A percentile compares a stretch with the other conserved stretches of the same genome.
Evolutionary conservation across 2,329 filamentous ascomycete species (phyloP).

Genomic region (Pseudocercospora vitis): DNA sequence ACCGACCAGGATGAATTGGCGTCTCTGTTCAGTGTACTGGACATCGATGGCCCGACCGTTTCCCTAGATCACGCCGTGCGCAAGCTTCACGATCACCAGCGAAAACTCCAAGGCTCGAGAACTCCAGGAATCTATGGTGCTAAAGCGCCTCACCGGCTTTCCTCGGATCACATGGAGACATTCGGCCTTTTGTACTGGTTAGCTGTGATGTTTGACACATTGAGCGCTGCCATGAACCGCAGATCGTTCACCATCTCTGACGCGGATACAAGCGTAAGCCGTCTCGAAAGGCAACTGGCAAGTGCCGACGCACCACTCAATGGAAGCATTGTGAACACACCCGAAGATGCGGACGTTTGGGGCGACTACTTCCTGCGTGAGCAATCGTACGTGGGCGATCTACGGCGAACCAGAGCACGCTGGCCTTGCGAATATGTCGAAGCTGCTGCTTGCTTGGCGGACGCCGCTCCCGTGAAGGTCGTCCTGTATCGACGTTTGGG

Average conservation of each 20-base stretch:
- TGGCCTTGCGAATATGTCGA: constrained; percentile 26
- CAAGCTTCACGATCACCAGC: constrained; percentile 22
- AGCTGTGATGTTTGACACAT: constrained; percentile 27
- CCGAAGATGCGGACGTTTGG: constrained; percentile 19
- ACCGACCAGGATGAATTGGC: constrained; percentile 14
- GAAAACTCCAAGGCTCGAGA: constrained; percentile 13
- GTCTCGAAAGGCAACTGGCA: neutral
- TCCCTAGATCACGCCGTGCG: constrained; percentile 21
- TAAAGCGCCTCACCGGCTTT: constrained; percentile 15
- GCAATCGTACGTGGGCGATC: constrained; percentile 19
- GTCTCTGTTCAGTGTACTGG: constrained; percentile 17
- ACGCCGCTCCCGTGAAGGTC: constrained; percentile 27
- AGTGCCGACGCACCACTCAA: neutral
- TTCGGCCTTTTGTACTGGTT: constrained; percentile 26
- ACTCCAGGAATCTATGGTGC: constrained; percentile 5
- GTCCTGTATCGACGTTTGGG: constrained; percentile 23
- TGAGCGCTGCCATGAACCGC: constrained; percentile 23
- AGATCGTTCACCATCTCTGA: constrained; percentile 21
- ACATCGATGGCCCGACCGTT: constrained; percentile 21
- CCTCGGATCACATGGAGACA: constrained; percentile 20
- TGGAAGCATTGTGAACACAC: neutral
- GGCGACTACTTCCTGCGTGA: constrained; percentile 22
- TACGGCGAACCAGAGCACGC: constrained; percentile 17
- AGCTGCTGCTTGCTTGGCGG: constrained; percentile 23
- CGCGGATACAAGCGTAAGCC: constrained; percentile 16